phyloP scores from a whole-genome alignment of 2,329 filamentous ascomycete genomes.

The Fusarium pseudocircinatum region DNA sequence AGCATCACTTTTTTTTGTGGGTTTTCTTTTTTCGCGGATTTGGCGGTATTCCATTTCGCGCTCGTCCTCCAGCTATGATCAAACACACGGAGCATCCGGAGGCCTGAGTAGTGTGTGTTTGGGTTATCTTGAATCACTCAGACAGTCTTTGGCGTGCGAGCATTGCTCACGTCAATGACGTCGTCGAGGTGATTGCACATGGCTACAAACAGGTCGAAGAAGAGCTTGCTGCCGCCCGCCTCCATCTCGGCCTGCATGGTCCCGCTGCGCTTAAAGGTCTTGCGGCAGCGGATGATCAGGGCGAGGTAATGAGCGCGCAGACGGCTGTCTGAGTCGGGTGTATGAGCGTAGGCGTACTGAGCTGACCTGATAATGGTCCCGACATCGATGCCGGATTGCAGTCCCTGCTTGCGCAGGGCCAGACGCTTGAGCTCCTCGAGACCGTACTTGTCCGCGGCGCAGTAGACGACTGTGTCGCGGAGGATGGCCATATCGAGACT shows the following conservation, averaged over 20 bases:
- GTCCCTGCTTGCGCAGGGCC: conserved; percentile 91
- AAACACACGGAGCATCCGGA: conserved; percentile 35
- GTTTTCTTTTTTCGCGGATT: conserved; percentile 34
- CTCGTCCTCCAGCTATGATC: conserved; percentile 39
- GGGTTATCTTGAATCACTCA: conserved; percentile 47
- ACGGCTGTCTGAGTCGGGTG: conserved; percentile 89
- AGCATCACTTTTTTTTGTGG: conserved; percentile 40
- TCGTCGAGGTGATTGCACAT: conserved; percentile 99
- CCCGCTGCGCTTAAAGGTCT: conserved; percentile 97
- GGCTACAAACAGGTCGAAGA: conserved; percentile 98
- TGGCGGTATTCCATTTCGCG: conserved; percentile 33
- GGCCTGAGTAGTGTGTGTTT: conserved; percentile 32
- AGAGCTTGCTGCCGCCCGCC: conserved; percentile 86
- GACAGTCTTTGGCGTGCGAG: conserved; percentile 66
- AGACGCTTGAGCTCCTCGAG: conserved; percentile 92
- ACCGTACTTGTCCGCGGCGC: conserved; percentile 87
- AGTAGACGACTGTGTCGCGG: conserved; percentile 94
- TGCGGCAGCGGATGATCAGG: conserved; percentile 95
- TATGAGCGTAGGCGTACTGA: conserved; percentile 95
- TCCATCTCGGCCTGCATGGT: conserved; percentile 99
- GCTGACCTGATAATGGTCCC: conserved; percentile 90
- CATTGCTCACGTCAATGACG: conserved; percentile 85
- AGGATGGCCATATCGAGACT: conserved; percentile 81
- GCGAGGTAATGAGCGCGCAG: conserved; percentile 97
- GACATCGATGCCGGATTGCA: conserved; percentile 92